Evolutionary conservation across 495 filamentous ascomycete species (phyloP).

Genomic region (Penicillium diatomitis): DNA sequence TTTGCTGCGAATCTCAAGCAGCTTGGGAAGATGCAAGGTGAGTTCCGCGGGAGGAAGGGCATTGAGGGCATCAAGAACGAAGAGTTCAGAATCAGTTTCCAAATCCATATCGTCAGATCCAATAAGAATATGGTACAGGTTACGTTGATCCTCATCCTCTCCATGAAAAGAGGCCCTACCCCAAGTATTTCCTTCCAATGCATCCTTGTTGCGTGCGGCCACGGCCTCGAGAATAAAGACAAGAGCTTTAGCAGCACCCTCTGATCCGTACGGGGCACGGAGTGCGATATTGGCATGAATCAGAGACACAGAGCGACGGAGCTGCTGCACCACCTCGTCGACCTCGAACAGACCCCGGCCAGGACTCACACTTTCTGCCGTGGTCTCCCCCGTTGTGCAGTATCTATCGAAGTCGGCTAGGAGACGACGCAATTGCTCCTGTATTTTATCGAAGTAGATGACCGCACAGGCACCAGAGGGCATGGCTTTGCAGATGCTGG

Average conservation of each 20-base stretch:
- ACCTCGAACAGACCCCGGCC: slow-evolving; percentile 18
- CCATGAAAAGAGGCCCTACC: slow-evolving; percentile 28
- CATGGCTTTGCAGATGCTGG: slow-evolving; percentile 39
- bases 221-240: slow-evolving; percentile 37
- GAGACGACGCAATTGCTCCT: slow-evolving; percentile 26
- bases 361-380: slow-evolving; percentile 8
- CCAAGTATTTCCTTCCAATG: slow-evolving; percentile 30
- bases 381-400: slow-evolving; percentile 25
- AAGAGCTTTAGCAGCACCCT: slow-evolving; percentile 32
- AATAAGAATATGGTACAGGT: slow-evolving; percentile 41
- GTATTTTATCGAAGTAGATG: slow-evolving; percentile 40
- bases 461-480: slow-evolving; percentile 37
- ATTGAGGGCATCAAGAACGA: slow-evolving; percentile 37
- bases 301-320: slow-evolving; percentile 27
- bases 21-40: slow-evolving; percentile 18
- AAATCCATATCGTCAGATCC: slow-evolving; percentile 26
- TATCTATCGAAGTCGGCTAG: slow-evolving; percentile 36
- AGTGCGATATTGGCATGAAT: slow-evolving; percentile 27
- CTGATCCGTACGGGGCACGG: slow-evolving; percentile 29
- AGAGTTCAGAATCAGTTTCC: slow-evolving; percentile 21
- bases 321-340: slow-evolving; percentile 20
- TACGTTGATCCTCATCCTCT: slow-evolving; percentile 41
- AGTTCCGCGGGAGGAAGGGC: slow-evolving; percentile 26
- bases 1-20: slow-evolving; percentile 28
- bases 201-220: slow-evolving; percentile 36